Base-by-base conservation (phyloP, 2,329 filamentous ascomycete species). In the Epichloe elymi region DNA sequence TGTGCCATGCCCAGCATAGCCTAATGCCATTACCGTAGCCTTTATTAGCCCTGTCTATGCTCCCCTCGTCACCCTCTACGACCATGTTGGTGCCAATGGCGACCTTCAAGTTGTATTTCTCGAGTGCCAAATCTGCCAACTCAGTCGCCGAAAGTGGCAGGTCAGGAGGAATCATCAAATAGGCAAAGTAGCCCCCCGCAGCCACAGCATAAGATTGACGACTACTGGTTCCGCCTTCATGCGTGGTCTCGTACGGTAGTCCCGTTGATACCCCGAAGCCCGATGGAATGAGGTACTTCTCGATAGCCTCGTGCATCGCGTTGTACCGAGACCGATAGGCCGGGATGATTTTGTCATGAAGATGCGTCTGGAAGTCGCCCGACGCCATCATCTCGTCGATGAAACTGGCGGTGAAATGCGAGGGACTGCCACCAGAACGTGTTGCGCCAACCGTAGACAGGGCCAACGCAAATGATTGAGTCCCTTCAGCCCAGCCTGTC, bases 401-500 rank as follows among this genome's bases (percentile, higher is more conserved):
- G 38, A 47, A 36, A 37, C 35, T 23, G 12, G 49, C 49, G 6
- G 44, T 36, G 38, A 51, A 26, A 10, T 51, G 49, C 12, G 43
- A 51, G n/a, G 80, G 75, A 3, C 78, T 73, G 11, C 81, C 81
- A 37, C 81, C 81, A 3, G 74, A 76, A 36, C 70, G 65, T 19
- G 76, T 77, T 1, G 72, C 70, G 1, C 74, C 78, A 19, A 75
- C 78, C 57, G 75, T 71, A 14, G 73, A 67, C 0, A 80, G 58
- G 0, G 78, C 79, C 48, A 68, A 61, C 2, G 68, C 70, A 58
- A 79, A 75, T 38, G 69, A 72, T 0, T 74, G 70, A 5, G 80
- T 83, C 0, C 78, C 85, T 64, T 95, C 88, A 1, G 82, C 79
- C 90, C 90, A 97, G n/a, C 91, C 91, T 0, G 86, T 90, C 12